phyloP scores from a whole-genome alignment of 2,329 filamentous ascomycete genomes.

The Thelonectria blattea region DNA sequence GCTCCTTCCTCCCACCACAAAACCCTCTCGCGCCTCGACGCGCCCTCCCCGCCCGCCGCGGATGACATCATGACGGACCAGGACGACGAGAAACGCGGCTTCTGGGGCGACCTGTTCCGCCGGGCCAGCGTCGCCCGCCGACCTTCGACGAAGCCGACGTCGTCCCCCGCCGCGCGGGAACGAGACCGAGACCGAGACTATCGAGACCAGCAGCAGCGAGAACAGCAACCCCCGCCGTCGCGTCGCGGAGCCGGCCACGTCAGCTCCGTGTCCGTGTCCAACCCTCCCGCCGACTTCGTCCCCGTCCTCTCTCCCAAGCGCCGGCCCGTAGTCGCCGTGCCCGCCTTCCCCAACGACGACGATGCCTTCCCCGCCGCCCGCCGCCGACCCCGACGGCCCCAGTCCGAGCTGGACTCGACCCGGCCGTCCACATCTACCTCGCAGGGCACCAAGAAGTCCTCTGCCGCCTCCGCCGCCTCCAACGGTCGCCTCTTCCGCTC shows the following conservation, averaged over 20 bases:
- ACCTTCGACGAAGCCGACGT: conserved; percentile 28
- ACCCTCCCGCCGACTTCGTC: conserved; percentile 48
- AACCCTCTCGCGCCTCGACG: conserved; percentile 16
- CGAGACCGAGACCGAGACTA: too few species aligned
- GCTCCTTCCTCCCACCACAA: background rate
- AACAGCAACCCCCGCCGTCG: conserved; percentile 27
- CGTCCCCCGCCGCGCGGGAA: conserved; percentile 1
- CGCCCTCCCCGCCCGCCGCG: conserved; percentile 15
- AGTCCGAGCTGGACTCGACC: conserved; percentile 38
- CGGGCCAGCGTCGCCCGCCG: conserved; percentile 50
- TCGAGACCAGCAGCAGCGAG: conserved; percentile 20
- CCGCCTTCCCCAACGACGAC: conserved; percentile 27
- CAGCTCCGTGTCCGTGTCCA: conserved; percentile 25
- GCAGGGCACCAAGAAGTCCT: conserved; percentile 21
- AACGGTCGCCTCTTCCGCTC: conserved; percentile 30
- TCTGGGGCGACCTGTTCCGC: conserved; percentile 57
- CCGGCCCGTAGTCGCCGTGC: conserved; percentile 48
- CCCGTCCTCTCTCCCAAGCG: conserved; percentile 13
- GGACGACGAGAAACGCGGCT: conserved; percentile 48
- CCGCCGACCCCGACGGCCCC: conserved; percentile 51
- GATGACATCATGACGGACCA: conserved; percentile 44
- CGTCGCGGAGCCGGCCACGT: conserved; percentile 28
- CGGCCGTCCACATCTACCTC: conserved; percentile 23
- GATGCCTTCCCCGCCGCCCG: conserved; percentile 38
- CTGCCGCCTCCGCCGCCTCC: conserved; percentile 14